Conservation (phyloP, 1,139 yeast species). For the Geotrichum phurueaensis region DNA sequence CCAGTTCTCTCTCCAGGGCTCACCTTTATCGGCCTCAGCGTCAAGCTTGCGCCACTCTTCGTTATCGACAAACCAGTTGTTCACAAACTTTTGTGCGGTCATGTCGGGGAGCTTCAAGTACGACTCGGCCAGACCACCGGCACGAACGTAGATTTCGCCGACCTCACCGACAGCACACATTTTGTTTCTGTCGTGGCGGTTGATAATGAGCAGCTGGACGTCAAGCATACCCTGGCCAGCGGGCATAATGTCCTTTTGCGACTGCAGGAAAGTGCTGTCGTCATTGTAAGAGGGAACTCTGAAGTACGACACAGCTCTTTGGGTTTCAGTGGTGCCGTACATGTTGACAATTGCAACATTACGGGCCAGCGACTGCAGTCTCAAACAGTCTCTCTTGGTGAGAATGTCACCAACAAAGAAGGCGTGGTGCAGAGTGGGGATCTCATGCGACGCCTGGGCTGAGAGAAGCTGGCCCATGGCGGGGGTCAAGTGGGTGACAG, state of each 20-base stretch:
- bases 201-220: constrained; percentile 89
- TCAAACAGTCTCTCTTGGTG: constrained; percentile 91
- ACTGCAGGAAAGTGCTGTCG: constrained; percentile 69
- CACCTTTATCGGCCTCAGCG: constrained; percentile 38
- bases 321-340: constrained; percentile 99
- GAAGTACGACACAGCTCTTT: constrained; percentile 91
- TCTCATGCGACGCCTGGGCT: constrained; percentile 90
- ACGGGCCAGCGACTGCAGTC: constrained; percentile 85
- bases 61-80: constrained; percentile 76
- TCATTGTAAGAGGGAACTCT: constrained; percentile 69
- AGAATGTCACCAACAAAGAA: constrained; percentile 97
- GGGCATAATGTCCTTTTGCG: constrained; percentile 93
- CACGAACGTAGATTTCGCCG: constrained; percentile 96
- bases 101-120: constrained; percentile 86
- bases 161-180: constrained; percentile 98
- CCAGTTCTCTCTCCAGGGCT: constrained; percentile 80
- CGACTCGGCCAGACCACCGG: constrained; percentile 96
- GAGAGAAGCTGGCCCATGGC: constrained; percentile 98
- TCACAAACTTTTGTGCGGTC: constrained; percentile 79
- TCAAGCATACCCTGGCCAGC: constrained; percentile 97
- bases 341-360: constrained; percentile 89
- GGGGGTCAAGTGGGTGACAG: constrained; percentile 96
- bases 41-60: constrained; percentile 57
- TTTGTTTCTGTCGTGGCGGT: constrained; percentile 78
- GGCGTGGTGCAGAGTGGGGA: constrained; percentile 86